A percentile compares a stretch with the other conserved stretches of the same genome.
phyloP scores from a whole-genome alignment of 2,329 filamentous ascomycete genomes.

The Aspergillus clavatus region DNA sequence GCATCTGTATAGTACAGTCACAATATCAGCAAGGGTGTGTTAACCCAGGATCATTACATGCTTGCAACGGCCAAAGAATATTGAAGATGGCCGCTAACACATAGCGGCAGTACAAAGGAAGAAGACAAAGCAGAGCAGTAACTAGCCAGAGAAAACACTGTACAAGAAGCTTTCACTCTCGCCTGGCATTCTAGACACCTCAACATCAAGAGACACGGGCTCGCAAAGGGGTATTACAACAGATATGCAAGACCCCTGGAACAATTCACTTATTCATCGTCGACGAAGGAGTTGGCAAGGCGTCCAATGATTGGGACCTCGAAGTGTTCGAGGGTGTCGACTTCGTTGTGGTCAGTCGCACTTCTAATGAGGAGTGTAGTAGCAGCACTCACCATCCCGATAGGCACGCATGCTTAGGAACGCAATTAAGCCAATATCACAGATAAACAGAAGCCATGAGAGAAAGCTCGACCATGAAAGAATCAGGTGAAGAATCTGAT shows the following conservation, averaged over 20 bases:
- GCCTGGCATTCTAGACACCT: not conserved
- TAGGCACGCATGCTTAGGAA: constrained; percentile 77
- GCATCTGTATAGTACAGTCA: not conserved
- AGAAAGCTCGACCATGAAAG: constrained; percentile 80
- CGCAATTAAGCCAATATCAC: constrained; percentile 69
- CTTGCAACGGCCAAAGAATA: too few relatives aligned
- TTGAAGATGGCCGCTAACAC: too few relatives aligned
- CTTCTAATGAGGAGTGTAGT: not conserved
- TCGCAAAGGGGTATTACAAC: not conserved
- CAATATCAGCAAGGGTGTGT: not conserved
- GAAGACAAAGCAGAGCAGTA: too few relatives aligned
- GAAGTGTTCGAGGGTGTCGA: constrained; percentile 62
- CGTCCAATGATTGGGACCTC: constrained; percentile 84
- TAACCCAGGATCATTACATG: too few relatives aligned
- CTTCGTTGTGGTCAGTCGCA: constrained; percentile 34
- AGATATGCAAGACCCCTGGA: not conserved
- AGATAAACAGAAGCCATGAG: constrained; percentile 75
- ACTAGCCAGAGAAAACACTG: too few relatives aligned
- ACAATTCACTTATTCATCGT: constrained; percentile 61
- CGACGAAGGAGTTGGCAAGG: constrained; percentile 81
- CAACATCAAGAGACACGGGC: not conserved
- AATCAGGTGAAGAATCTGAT: constrained; percentile 74
- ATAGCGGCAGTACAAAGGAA: too few relatives aligned
- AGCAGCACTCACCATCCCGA: constrained; percentile 61
- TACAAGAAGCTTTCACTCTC: not conserved